These are phyloP conservation scores for Mycena crocata DNA, from an alignment of 768 basidiomycete species.

Conservation along the genomic window DNA sequence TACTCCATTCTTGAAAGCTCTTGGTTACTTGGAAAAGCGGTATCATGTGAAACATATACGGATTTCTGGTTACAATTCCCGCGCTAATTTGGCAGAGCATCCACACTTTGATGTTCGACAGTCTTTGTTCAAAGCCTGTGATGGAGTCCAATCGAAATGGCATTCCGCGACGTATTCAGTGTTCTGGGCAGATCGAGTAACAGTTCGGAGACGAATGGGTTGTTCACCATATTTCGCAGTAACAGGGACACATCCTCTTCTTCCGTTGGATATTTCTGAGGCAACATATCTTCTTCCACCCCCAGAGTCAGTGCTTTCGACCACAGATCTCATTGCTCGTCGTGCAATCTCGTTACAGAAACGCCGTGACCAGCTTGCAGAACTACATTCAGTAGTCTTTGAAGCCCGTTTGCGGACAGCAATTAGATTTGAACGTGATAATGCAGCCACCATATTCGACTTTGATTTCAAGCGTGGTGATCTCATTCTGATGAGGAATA, in stretches of 20 bases:
- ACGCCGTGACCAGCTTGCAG: slow-evolving; percentile 16
- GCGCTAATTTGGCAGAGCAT: too few species aligned
- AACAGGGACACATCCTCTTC: slow-evolving; percentile 33
- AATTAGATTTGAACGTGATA: slow-evolving; percentile 28
- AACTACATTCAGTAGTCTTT: slow-evolving; percentile 17
- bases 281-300: too few species aligned
- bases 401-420: slow-evolving; percentile 31
- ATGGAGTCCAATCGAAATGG: too few species aligned
- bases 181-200: too few species aligned
- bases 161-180: too few species aligned
- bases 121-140: too few species aligned
- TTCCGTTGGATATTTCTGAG: slow-evolving; percentile 25
- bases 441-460: slow-evolving; percentile 36
- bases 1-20: too few species aligned
- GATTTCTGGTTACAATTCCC: too few species aligned
- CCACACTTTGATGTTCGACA: too few species aligned
- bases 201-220: slow-evolving; percentile 26
- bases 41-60: too few species aligned
- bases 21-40: too few species aligned
- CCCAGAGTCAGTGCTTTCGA: slow-evolving; percentile 31
- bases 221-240: slow-evolving; percentile 34
- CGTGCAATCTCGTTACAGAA: slow-evolving; percentile 41
- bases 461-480: slow-evolving; percentile 44
- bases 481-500: too few species aligned
- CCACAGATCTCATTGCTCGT: slow-evolving; percentile 37